Evolutionary conservation across 176 grass and related monocot genomes (phyloP), one percentile per base, ranked within the genome.

Genomic region (Musa itinerans): DNA sequence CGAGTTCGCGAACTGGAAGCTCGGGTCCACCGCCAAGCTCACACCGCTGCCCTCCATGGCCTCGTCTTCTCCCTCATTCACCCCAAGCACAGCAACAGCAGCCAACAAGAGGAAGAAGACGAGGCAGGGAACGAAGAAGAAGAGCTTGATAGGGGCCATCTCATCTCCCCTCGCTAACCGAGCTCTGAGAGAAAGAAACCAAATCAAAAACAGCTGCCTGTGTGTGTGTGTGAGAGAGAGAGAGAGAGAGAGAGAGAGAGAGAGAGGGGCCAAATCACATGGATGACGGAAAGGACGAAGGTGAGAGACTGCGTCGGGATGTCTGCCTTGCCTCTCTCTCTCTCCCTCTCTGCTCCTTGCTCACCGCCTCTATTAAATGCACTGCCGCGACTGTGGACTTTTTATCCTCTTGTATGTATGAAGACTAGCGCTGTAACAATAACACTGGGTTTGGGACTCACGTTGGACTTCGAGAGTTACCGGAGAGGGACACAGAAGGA

Each of bases 61-160:
- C 20, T n/a, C 69, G 43, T 71, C 34, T 10, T 17, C 69, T 3
- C 52, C 50, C 48, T 16, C 14, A 2, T 8, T 48, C 19, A 10
- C 17, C 10, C 2, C 69, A 22, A 19, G 24, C 14, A 13, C 20
- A 29, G 23, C 64, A 67, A 26, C 23, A 26, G 20, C 63, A 65
- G 55, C 11, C 15, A 14, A 67, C 21, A 67, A 71, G 69, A 50
- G 1, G 69, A 52, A 19, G 34, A 70, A 50, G 14, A 50, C 27
- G 43, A 70, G 2, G 34, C 8, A 20, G 11, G 57, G 20, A n/a
- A 21, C 17, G 29, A 50, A 10, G 48, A 10, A 17, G 34, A 51
- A 53, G 69, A 72, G 69, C 24, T 16, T 43, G 65, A 13, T 10
- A 68, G 65, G 65, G 25, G 65, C 65, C 65, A 68, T 68, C 65